Base-by-base conservation (phyloP, 805 yeast genomes). In the Metschnikowia koreensis region DNA sequence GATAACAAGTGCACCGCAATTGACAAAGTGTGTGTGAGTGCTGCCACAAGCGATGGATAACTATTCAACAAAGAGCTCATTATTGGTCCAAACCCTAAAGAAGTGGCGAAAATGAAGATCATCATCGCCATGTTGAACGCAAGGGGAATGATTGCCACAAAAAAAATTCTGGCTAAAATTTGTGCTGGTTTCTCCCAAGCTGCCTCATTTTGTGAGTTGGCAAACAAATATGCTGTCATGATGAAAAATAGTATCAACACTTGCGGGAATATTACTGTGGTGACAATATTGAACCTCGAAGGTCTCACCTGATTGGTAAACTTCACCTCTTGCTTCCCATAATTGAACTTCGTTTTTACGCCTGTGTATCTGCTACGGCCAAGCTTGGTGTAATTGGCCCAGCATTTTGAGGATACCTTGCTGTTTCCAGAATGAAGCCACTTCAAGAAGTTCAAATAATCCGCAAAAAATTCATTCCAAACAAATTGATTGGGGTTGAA, bases 401-500 rank as follows among this genome's bases (percentile, higher is more conserved):
- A 59, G 1, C 60, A 53, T 11, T 44, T 44, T 2, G 37, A 41
- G 17, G 40, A 10, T 3, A 10, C 29, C 11, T 43, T 31, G 28
- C 46, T 41, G 11, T 59, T 56, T 0, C 62, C 61, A 3, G 50
- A 41, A 34, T 53, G 83, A 65, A 87, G 76, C 96, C 96, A 87
- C 76, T 89, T 82, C 65, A 92, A 86, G 74, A 82, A 94, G 67
- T 90, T 96, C 71, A 97, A 83, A 81, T 94, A 94, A 71, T 94
- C 99, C 68, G 93, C 83, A 74, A 93, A 90, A 82, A 87, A 93
- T 73, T 92, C 97, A 68, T 86, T 88, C 92, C 96, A 87, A 47
- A 97, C 84, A 71, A 92, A 94, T 77, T 94, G 98, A 75, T 93
- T 97, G 44, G 99, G 99, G 75, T 94, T 94, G 83, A 90, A 94